Evolutionary conservation across 345 rosid species (phyloP).

Genomic region (Eucalyptus sideroxylon): DNA sequence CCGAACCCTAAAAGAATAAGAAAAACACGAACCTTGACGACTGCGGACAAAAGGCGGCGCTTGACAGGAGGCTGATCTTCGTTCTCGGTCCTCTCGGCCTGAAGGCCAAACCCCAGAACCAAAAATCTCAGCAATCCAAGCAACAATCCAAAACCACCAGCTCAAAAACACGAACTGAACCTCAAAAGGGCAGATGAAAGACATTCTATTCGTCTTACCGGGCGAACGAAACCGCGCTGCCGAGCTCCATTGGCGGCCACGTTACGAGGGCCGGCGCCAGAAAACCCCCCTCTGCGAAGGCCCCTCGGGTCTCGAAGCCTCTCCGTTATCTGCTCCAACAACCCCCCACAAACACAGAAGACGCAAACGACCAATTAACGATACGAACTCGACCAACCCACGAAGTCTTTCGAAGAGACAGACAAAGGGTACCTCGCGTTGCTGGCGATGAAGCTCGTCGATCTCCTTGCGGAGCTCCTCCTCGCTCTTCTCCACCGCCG

Average conservation of each 20-base stretch:
- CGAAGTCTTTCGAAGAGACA: not conserved
- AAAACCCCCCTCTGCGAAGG: slow-evolving; percentile 64
- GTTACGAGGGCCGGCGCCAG: slow-evolving; percentile 45
- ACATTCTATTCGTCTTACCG: slow-evolving; percentile 10
- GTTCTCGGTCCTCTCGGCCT: slow-evolving; percentile 62
- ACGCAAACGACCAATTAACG: not conserved
- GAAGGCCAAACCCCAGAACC: not conserved
- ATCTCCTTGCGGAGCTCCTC: slow-evolving; percentile 77
- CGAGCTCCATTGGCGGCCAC: slow-evolving; percentile 48
- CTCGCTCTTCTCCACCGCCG: slow-evolving; percentile 57
- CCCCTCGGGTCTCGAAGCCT: slow-evolving; percentile 93
- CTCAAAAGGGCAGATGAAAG: not conserved
- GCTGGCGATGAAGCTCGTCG: slow-evolving; percentile 88
- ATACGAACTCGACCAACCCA: not conserved
- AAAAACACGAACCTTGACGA: slow-evolving; percentile 55
- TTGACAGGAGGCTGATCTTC: slow-evolving; percentile 90
- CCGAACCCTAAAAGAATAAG: not conserved
- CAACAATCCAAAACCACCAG: not conserved
- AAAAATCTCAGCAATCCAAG: not conserved
- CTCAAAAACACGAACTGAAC: not conserved
- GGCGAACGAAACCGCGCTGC: slow-evolving; percentile 51
- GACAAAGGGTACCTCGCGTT: slow-evolving; percentile 47
- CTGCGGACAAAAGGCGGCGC: slow-evolving; percentile 79
- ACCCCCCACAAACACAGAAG: not conserved
- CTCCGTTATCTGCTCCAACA: slow-evolving; percentile 53